Evolutionary conservation across 208 protist genomes (phyloP), one percentile per base, ranked within the genome.

Genomic region (Naegleria lovaniensis): DNA sequence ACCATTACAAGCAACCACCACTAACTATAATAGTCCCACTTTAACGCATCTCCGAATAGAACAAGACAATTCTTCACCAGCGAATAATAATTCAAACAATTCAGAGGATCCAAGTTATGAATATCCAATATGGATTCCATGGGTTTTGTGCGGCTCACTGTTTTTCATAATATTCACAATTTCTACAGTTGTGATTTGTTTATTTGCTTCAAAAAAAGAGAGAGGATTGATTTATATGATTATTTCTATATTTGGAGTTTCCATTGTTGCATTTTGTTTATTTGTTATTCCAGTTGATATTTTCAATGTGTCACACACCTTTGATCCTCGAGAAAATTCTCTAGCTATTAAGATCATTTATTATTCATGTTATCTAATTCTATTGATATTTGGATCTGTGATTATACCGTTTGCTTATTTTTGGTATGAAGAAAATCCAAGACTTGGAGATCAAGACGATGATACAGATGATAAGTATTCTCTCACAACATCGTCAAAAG

Each of bases 401-500:
- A 43, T 90, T 7, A 90, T 90, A 19, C 88, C 88, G 19, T 90
- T 90, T 76, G 51, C 88, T 58, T 90, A 90, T 41, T 90, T 90
- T 58, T 90, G 25, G n/a, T 90, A 86, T 58, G 88, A 90, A 58
- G 88, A 90, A 38, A 41, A 25, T 52, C 16, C 55, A 67, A 67
- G 22, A 67, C 22, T 67, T 29, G 55, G 55, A 67, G 55, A 67
- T 67, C 6, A 67, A 22, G 43, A 48, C 5, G 58, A 75, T 22
- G 58, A 75, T 75, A n/a, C 58, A 22, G 67, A 36, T 36, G 7
- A 79, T 25, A 79, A 36, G 9, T 79, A 79, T 79, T 79, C 67
- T 36, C 29, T 79, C 5, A 36, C 16, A 36, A 3, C 19, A n/a
- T 9, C 58, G 3, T 13, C 13, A 13, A 79, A 29, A 29, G 25